phyloP scores from a whole-genome alignment of 2,329 filamentous ascomycete genomes.

The Sporothrix euskadiensis region DNA sequence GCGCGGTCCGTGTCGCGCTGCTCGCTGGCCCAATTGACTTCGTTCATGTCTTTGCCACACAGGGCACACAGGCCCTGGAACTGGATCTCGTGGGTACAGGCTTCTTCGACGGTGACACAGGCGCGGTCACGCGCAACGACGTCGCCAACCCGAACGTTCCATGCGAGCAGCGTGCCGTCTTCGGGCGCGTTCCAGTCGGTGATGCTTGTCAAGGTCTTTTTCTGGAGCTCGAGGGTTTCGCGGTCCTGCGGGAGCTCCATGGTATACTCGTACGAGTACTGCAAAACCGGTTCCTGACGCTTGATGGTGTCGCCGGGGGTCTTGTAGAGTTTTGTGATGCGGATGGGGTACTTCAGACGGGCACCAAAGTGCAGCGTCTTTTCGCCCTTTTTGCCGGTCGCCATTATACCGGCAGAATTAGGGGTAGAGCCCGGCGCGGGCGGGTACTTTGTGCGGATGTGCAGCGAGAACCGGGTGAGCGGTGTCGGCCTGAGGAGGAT shows the following conservation, averaged over 20 bases:
- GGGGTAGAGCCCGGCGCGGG: neutral
- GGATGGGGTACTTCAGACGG: slow-evolving; percentile 87
- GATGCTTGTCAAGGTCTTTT: slow-evolving; percentile 67
- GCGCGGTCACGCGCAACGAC: slow-evolving; percentile 60
- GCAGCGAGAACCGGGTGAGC: slow-evolving; percentile 26
- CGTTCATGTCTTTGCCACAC: slow-evolving; percentile 95
- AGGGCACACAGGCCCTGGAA: slow-evolving; percentile 87
- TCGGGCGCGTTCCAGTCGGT: slow-evolving; percentile 80
- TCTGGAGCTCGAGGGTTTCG: slow-evolving; percentile 59
- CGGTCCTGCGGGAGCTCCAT: slow-evolving; percentile 70
- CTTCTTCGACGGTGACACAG: slow-evolving; percentile 79
- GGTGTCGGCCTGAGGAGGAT: slow-evolving; percentile 27
- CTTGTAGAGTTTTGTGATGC: slow-evolving; percentile 81
- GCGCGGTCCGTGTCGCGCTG: slow-evolving; percentile 78
- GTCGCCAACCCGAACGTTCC: slow-evolving; percentile 71
- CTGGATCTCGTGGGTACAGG: slow-evolving; percentile 87
- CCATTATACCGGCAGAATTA: slow-evolving; percentile 23
- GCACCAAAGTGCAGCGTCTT: slow-evolving; percentile 53
- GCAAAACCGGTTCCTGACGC: slow-evolving; percentile 75
- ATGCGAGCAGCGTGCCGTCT: slow-evolving; percentile 75
- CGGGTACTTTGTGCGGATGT: slow-evolving; percentile 31
- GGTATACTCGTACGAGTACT: slow-evolving; percentile 82
- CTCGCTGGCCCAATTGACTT: slow-evolving; percentile 80
- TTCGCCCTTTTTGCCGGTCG: slow-evolving; percentile 33
- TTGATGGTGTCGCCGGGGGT: slow-evolving; percentile 71